Base-by-base conservation (phyloP, 2,329 filamentous ascomycete genomes). In the Huntiella omanensis region DNA sequence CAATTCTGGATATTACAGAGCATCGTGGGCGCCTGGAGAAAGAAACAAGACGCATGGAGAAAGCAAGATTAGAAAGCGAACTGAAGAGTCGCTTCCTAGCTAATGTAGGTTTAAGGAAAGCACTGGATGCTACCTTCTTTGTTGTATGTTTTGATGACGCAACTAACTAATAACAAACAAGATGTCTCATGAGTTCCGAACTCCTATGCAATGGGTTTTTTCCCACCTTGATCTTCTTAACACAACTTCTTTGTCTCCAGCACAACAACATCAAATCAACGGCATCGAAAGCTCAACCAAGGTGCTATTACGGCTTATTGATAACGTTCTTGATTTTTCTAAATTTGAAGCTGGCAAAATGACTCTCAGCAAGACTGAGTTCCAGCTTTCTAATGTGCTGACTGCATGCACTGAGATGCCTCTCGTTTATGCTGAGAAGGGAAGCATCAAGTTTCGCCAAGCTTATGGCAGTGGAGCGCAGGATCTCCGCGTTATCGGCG, bases 291-390 rank as follows among this genome's bases (percentile, higher is more conserved):
- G 80, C 44, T 87, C 81, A 4, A 83, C 80, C 0, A 86, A 88
- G 52, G 84, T 82, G 2, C 64, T 93, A 2, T 66, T 93, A 15
- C 88, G 83, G 0, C 80, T 93, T 36, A 92, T 93, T 60, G 92
- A 93, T 55, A 85, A 93, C 55, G 92, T 92, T 47, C 65, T 93
- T 1, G 85, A 92, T 60, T 87, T 92, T 58, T 91, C 83, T 3
- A 92, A 92, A 59, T 78, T 85, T 1, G 83, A 87, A 57, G 83
- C 79, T 6, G 82, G 83, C 3, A 69, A 78, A 5, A 62, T 87
- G 15, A 81, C 86, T 51, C 79, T 87, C 36, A 82, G 86, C 59
- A 80, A 86, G 54, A 80, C 86, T 0, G 80, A 84, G 51, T 88
- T 87, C 54, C 83, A 78, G 22, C 64, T 86, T 2, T 77, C 77